Conservation (phyloP, 257 asterid species). For the Nyctanthes arbortristis region DNA sequence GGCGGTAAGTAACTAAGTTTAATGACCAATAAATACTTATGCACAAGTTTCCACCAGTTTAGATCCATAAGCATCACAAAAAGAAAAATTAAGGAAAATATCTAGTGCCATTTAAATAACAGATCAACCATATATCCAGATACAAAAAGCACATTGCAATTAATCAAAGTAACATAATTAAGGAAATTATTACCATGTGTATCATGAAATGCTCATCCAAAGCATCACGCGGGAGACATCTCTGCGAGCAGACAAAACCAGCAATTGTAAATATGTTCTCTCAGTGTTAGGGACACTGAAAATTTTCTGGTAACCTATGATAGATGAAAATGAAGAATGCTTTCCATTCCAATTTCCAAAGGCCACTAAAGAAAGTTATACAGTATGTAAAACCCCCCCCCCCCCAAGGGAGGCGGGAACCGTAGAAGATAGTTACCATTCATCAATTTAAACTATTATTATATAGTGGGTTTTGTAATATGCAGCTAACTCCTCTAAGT, state of each 20-base stretch:
- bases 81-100: neutral
- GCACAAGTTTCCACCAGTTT: neutral
- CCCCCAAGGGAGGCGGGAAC: too few species aligned
- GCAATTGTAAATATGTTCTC: slow-evolving; percentile 5
- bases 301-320: neutral
- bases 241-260: slow-evolving; percentile 49
- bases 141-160: neutral
- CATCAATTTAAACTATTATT: too few species aligned
- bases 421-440: too few species aligned
- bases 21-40: neutral
- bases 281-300: too few species aligned
- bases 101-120: neutral
- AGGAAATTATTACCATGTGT: slow-evolving; percentile 68
- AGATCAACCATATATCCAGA: neutral
- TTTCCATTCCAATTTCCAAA: neutral
- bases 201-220: slow-evolving; percentile 93
- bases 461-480: neutral
- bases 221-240: slow-evolving; percentile 85
- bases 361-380: slow-evolving; percentile 8
- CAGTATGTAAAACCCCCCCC: too few species aligned
- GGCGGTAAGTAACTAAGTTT: neutral
- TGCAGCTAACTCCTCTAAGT: neutral
- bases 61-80: slow-evolving; percentile 6
- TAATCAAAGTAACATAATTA: slow-evolving; percentile 4
- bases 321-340: neutral